These are phyloP conservation scores for Stagonosporopsis vannaccii DNA, from an alignment of 2,329 filamentous ascomycete genomes.

Conservation along the genomic window DNA sequence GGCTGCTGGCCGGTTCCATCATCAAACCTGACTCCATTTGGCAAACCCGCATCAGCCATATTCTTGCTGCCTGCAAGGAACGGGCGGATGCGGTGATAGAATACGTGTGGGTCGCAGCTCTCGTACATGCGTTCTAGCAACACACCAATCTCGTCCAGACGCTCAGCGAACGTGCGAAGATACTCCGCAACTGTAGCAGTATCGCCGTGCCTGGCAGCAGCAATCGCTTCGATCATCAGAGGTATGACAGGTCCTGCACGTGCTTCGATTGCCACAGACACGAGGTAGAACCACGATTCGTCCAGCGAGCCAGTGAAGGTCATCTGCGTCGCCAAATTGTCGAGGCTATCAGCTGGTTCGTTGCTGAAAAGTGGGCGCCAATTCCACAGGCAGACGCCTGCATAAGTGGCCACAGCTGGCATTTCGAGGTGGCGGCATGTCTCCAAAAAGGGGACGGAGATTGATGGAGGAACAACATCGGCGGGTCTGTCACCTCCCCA, in stretches of 20 bases:
- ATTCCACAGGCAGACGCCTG: constrained; percentile 93
- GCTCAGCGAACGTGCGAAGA: constrained; percentile 83
- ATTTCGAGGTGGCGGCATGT: constrained; percentile 82
- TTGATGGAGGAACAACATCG: constrained; percentile 79
- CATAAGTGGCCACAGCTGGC: constrained; percentile 92
- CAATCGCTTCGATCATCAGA: constrained; percentile 86
- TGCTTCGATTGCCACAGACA: constrained; percentile 95
- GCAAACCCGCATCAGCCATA: constrained; percentile 92
- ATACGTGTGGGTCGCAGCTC: constrained; percentile 90
- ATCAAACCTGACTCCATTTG: constrained; percentile 87
- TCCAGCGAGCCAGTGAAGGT: constrained; percentile 95
- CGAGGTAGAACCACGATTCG: constrained; percentile 98
- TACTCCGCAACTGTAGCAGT: constrained; percentile 74
- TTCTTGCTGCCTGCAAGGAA: constrained; percentile 97
- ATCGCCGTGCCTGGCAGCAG: constrained; percentile 76
- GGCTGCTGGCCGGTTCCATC: constrained; percentile 71
- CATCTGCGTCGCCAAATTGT: constrained; percentile 85
- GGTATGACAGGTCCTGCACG: constrained; percentile 86
- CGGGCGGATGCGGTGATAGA: constrained; percentile 95
- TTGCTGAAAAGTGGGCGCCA: constrained; percentile 89
- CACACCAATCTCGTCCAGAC: constrained; percentile 80
- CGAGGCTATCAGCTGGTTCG: constrained; percentile 80
- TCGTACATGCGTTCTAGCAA: constrained; percentile 92
- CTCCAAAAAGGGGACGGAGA: constrained; percentile 82
- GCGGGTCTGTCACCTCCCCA: constrained; percentile 82